Percentiles rank a stretch among this genome's conserved stretches.
Evolutionary conservation across 2,329 filamentous ascomycete genomes (phyloP).

Genomic region (Arthrinium phaeospermum): DNA sequence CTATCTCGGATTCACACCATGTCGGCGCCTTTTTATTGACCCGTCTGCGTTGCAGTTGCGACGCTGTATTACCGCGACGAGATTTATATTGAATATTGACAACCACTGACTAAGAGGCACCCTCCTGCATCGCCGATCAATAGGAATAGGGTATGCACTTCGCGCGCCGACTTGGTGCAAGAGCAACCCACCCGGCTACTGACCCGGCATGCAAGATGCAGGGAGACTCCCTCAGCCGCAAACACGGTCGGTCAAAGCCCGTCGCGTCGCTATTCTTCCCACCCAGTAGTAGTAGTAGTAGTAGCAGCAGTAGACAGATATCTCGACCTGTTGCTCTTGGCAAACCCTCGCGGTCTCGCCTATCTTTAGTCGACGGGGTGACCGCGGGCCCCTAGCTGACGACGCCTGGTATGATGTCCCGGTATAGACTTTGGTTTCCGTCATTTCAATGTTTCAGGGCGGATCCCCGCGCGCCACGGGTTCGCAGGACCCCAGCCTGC

Average conservation of each 20-base stretch:
- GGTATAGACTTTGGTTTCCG: slow-evolving; percentile 8
- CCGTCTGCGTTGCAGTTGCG: slow-evolving; percentile 17
- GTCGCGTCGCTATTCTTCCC: not conserved
- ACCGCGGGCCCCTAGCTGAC: slow-evolving; percentile 1
- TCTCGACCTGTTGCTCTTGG: not conserved
- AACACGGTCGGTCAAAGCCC: not conserved
- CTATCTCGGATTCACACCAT: slow-evolving; percentile 13
- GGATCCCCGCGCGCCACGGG: not conserved
- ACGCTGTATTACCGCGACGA: slow-evolving; percentile 14
- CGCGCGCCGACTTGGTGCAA: slow-evolving; percentile 1
- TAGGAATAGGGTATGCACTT: not conserved
- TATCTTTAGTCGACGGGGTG: slow-evolving; percentile 1
- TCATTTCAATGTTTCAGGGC: slow-evolving; percentile 12
- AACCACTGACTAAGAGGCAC: not conserved
- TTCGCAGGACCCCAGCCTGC: not conserved
- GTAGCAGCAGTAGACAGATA: too few relatives aligned
- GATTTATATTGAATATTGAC: not conserved
- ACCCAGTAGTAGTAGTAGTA: too few relatives aligned
- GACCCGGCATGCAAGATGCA: not conserved
- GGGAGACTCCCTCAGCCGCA: not conserved
- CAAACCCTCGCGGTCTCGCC: not conserved
- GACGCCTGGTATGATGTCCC: not conserved
- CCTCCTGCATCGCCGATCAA: not conserved
- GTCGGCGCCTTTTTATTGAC: slow-evolving; percentile 10
- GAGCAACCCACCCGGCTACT: not conserved